Evolutionary conservation across 257 asterid species (phyloP).

Genomic region (Rehmannia glutinosa): DNA sequence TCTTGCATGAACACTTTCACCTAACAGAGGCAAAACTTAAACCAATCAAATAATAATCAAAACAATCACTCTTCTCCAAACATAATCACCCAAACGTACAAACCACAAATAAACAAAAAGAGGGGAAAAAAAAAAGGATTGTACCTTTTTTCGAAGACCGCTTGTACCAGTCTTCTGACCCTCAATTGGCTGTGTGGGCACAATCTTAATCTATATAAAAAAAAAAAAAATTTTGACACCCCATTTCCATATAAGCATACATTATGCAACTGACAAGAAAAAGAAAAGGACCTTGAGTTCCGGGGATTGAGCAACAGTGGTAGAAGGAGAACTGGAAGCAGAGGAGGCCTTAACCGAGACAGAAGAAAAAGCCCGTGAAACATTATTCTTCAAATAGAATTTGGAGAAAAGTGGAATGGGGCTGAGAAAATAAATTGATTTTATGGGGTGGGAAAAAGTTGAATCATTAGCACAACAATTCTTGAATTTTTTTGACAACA

Average conservation of each 20-base stretch:
- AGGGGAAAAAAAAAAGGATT: not conserved
- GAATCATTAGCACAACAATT: conserved; percentile 19
- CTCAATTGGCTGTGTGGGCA: conserved; percentile 79
- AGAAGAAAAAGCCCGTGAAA: conserved; percentile 8
- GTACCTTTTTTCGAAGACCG: conserved; percentile 94
- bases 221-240: not conserved
- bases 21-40: conserved; percentile 32
- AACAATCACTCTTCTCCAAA: conserved; percentile 3
- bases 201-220: conserved; percentile 46
- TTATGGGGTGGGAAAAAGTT: conserved; percentile 1
- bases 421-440: conserved; percentile 30
- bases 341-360: conserved; percentile 43
- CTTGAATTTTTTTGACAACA: conserved; percentile 21
- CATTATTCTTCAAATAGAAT: conserved; percentile 25
- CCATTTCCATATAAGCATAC: conserved; percentile 4
- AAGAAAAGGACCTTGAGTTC: conserved; percentile 55
- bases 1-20: conserved; percentile 91
- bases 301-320: conserved; percentile 48
- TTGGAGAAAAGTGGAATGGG: conserved; percentile 31
- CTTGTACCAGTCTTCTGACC: conserved; percentile 98
- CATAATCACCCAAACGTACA: conserved; percentile 16
- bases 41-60: conserved; percentile 13
- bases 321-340: conserved; percentile 45
- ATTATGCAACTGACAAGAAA: not conserved
- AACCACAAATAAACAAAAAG: conserved; percentile 1